Conservation (phyloP, 768 basidiomycete genomes). For the Naganishia onofrii region DNA sequence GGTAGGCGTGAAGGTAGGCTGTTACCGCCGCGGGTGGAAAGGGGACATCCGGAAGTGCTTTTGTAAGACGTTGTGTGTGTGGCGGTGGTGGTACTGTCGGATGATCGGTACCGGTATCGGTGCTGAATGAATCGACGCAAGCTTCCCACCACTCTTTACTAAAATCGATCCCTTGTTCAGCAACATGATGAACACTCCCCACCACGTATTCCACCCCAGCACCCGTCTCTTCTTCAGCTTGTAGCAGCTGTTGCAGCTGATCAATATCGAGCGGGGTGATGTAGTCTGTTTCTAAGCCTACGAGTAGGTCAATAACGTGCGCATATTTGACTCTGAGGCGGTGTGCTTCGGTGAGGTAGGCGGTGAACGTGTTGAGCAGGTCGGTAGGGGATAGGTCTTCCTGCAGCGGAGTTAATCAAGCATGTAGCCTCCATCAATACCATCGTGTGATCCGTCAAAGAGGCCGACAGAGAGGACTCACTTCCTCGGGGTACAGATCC, state of each 20-base stretch:
- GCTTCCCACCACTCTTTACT: constrained; percentile 68
- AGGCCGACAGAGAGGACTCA: constrained; percentile 50
- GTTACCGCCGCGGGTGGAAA: neutral
- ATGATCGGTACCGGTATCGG: neutral
- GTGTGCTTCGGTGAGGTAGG: constrained; percentile 75
- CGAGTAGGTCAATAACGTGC: constrained; percentile 68
- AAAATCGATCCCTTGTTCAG: constrained; percentile 85
- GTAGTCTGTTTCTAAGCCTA: constrained; percentile 90
- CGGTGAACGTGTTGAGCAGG: constrained; percentile 66
- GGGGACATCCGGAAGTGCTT: neutral
- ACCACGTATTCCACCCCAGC: constrained; percentile 76
- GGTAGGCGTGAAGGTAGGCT: constrained; percentile 58
- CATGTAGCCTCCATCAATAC: too few relatives aligned
- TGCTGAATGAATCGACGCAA: constrained; percentile 55
- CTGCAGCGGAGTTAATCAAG: constrained; percentile 52
- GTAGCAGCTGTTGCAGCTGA: constrained; percentile 61
- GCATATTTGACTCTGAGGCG: constrained; percentile 67
- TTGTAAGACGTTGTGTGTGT: neutral
- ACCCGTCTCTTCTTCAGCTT: neutral
- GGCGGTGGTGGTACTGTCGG: neutral
- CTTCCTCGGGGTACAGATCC: constrained; percentile 96
- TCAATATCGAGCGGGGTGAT: constrained; percentile 70
- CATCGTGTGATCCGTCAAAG: too few relatives aligned
- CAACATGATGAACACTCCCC: constrained; percentile 89
- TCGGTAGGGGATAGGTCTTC: constrained; percentile 58